Evolutionary conservation across 1,284 basidiomycete species (phyloP), one percentile per base, ranked within the genome.

Genomic region (Xanthoconium separans): DNA sequence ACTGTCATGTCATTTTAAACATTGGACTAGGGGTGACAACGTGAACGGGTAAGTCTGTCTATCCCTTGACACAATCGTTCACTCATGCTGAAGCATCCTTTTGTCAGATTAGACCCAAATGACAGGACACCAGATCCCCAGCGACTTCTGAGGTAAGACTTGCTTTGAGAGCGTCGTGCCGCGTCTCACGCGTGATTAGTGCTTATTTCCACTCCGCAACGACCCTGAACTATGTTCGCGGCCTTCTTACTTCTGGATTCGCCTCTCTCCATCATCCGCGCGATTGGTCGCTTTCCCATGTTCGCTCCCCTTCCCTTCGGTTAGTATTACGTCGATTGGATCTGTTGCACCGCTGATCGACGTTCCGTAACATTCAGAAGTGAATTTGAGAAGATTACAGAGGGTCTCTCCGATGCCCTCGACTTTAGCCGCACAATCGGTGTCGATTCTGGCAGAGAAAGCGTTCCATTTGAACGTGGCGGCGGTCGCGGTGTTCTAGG

Each of bases 131-230:
- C 96, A 0, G 86, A 98, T 70, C 95, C 96, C 0, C 87, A 95
- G 59, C 81, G 96, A 34, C 76, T 99, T 12, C 77, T 97, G 27
- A 83, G 79, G 86, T 87, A 62, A 51, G 68, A 47, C n/a, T 46
- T 37, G n/a, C 52, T 42, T 16, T 37, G 13, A 37, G 41, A 16
- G 10, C 4, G 6, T 33, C 30, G 8, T 31, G 1, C 30, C 31
- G 5, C 31, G 20, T 57, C 56, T 65, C 50, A 60, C 45, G 29
- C 15, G 33, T 30, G 16, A 15, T 11, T 58, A 93, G 91, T 61
- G 94, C 96, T 4, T 98, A 99, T 79, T 98, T 98, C 75, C 90
- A 98, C 74, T 97, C 94, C 0, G 83, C 93, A 0, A 84, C 95
- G 2, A 98, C 97, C 0, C 79, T 98, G 47, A 98, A 98, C 75